Percentiles rank a stretch among this genome's conserved stretches.
These are phyloP conservation scores for Gracilariopsis chorda DNA, from an alignment of 23 red algal species.

Conservation along the genomic window DNA sequence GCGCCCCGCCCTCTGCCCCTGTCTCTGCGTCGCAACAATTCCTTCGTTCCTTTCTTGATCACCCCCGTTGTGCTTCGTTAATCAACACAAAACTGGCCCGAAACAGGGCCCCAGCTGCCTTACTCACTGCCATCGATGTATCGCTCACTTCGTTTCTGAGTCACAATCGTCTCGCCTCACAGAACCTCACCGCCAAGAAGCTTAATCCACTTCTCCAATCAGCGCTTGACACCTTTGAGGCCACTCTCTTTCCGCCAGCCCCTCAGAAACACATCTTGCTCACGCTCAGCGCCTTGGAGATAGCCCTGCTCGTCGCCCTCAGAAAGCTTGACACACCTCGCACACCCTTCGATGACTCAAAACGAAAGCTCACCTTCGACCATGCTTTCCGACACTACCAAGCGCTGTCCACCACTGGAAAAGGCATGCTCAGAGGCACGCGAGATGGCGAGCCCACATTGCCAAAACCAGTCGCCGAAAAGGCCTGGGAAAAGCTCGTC, in stretches of 20 bases:
- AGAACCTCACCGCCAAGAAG: not conserved
- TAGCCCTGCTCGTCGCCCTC: slow-evolving; percentile 21
- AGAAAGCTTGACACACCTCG: not conserved
- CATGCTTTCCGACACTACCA: slow-evolving; percentile 14
- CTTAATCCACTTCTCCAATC: not conserved
- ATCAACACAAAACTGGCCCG: slow-evolving; percentile 5
- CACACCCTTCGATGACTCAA: not conserved
- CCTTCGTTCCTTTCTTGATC: not conserved
- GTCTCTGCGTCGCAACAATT: not conserved
- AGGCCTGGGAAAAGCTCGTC: slow-evolving; percentile 30
- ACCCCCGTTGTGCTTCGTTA: not conserved
- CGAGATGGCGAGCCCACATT: slow-evolving; percentile 13
- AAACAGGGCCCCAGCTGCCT: not conserved
- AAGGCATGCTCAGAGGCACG: slow-evolving; percentile 9
- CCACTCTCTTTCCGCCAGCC: not conserved
- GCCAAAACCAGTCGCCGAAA: slow-evolving; percentile 25
- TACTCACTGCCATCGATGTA: slow-evolving; percentile 18
- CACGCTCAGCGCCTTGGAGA: not conserved
- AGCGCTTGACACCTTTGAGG: not conserved
- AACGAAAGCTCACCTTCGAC: not conserved
- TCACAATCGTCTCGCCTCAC: not conserved
- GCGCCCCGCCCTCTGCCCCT: too few relatives aligned
- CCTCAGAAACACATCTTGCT: not conserved
- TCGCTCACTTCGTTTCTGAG: not conserved
- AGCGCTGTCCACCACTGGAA: not conserved